A percentile compares a stretch with the other conserved stretches of the same genome.
Evolutionary conservation across 2,329 filamentous ascomycete genomes (phyloP).

Genomic region (Ophiosphaerella korrae): DNA sequence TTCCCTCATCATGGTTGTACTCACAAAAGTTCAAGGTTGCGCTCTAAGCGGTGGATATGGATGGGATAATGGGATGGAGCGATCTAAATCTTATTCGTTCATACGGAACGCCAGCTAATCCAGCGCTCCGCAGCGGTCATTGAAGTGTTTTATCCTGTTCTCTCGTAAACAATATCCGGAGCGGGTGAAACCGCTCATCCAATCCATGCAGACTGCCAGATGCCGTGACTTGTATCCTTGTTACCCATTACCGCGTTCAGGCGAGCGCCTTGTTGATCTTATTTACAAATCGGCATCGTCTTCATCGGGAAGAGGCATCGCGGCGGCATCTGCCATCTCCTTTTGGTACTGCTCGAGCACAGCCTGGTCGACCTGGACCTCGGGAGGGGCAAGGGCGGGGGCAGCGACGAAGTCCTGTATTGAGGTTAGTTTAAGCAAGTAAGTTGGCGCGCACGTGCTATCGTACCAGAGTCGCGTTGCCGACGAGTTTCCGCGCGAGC

Average conservation of each 20-base stretch:
- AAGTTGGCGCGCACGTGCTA: background rate
- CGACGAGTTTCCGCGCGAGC: constrained; percentile 97
- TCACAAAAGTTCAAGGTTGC: background rate
- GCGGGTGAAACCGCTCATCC: constrained; percentile 24
- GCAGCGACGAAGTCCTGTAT: constrained; percentile 91
- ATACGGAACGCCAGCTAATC: constrained; percentile 40
- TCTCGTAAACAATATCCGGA: constrained; percentile 35
- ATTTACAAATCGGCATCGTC: constrained; percentile 73
- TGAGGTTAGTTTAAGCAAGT: constrained; percentile 20
- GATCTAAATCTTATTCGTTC: constrained; percentile 38
- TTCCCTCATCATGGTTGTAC: background rate
- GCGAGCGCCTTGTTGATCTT: constrained; percentile 25
- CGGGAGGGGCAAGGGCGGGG: constrained; percentile 90
- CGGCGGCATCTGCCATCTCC: constrained; percentile 83
- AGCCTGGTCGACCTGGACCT: constrained; percentile 83
- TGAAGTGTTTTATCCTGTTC: constrained; percentile 22
- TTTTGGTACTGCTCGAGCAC: constrained; percentile 81
- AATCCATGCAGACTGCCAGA: constrained; percentile 26
- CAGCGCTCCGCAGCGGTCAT: constrained; percentile 31
- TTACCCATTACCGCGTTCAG: constrained; percentile 33
- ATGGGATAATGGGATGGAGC: constrained; percentile 4
- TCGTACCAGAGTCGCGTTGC: constrained; percentile 83
- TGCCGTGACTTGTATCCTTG: constrained; percentile 34
- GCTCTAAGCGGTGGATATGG: background rate
- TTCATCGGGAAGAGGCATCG: constrained; percentile 91